A percentile compares a stretch with the other conserved stretches of the same genome.
Conservation (phyloP, 306 rosid genomes). For the Prunus fruticosa region DNA sequence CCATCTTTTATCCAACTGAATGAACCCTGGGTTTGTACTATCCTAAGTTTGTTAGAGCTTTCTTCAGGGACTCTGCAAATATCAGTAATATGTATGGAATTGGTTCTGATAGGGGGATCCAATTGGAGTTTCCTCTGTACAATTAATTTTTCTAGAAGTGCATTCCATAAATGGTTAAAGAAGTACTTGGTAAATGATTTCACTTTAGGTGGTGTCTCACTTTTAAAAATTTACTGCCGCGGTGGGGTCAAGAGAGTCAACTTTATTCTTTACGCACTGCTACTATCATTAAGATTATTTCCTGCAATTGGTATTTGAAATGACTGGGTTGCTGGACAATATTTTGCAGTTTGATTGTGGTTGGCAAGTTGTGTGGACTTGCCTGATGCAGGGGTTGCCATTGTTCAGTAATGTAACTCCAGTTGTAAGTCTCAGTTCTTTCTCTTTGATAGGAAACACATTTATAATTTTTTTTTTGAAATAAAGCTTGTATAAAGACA, state of each 20-base stretch:
- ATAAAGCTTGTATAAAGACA: not conserved
- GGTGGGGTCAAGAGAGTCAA: not conserved
- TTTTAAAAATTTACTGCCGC: not conserved
- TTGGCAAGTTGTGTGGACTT: slow-evolving; percentile 80
- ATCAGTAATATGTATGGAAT: not conserved
- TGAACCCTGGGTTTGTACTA: not conserved
- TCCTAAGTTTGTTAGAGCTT: not conserved
- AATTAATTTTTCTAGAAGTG: not conserved
- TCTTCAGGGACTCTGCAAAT: not conserved
- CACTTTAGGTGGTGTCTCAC: not conserved
- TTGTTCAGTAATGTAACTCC: slow-evolving; percentile 62
- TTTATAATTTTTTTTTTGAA: not conserved
- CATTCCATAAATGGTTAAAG: not conserved
- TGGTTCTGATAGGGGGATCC: not conserved
- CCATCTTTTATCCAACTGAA: not conserved
- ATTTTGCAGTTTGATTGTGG: slow-evolving; percentile 59
- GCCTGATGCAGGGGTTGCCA: slow-evolving; percentile 73
- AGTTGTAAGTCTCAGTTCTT: slow-evolving; percentile 59
- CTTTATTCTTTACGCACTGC: not conserved
- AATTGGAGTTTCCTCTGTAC: not conserved
- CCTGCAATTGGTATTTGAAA: slow-evolving; percentile 7
- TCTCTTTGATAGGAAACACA: not conserved
- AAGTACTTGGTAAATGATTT: not conserved
- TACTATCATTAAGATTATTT: slow-evolving; percentile 1
- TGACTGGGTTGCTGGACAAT: slow-evolving; percentile 27